phyloP scores from a whole-genome alignment of 1,284 basidiomycete genomes.

The Trichosporon ovoides region DNA sequence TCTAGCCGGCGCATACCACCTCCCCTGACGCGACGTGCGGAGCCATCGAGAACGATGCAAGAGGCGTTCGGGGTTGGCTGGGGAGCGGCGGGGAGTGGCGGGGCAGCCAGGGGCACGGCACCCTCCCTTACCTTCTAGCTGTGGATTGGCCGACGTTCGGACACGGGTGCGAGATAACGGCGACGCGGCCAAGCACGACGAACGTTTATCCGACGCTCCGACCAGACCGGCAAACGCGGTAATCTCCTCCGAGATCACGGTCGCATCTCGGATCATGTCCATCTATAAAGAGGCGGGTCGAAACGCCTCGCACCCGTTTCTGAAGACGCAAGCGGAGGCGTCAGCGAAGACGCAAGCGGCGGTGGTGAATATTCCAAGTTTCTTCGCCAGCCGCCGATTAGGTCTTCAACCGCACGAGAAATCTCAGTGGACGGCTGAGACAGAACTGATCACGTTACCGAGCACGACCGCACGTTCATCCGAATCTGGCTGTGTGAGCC shows the following conservation, averaged over 20 bases:
- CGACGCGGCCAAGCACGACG: background rate
- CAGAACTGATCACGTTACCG: background rate
- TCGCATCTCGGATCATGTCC: background rate
- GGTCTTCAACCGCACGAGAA: background rate
- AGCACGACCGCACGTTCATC: background rate
- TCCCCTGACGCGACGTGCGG: no score
- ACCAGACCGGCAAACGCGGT: background rate
- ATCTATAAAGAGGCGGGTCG: background rate
- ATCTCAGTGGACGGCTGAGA: background rate
- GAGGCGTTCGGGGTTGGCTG: background rate
- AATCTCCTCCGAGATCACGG: background rate
- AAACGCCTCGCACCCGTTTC: background rate
- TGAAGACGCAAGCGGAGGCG: background rate
- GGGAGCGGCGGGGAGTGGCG: background rate
- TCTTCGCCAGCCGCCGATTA: background rate
- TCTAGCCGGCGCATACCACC: no score
- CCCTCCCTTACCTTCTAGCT: no score
- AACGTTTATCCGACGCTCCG: conserved; percentile 5
- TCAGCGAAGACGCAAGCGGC: background rate
- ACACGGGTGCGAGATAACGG: background rate
- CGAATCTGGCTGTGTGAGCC: background rate
- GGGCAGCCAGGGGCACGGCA: background rate
- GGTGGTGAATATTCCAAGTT: background rate
- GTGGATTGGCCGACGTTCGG: no score
- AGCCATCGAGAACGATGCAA: background rate